Conservation (phyloP, 306 rosid species). For the Vicia sativa region DNA sequence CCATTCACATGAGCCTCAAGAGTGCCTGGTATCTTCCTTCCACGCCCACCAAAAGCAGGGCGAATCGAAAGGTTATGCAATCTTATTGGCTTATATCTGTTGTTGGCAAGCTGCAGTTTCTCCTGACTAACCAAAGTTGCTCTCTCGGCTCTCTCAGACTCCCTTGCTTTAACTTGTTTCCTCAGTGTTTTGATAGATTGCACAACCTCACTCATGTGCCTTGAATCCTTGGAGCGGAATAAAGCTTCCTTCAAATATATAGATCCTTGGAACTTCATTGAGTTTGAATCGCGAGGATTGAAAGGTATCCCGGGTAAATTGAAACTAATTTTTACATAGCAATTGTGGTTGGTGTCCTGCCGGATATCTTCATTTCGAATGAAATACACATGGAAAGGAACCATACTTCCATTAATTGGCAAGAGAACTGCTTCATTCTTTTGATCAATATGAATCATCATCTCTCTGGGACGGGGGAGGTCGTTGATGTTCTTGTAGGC, state of each 20-base stretch:
- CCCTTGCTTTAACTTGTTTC: constrained; percentile 82
- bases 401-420: constrained; percentile 93
- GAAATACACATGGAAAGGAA: constrained; percentile 92
- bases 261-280: constrained; percentile 71
- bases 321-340: constrained; percentile 73
- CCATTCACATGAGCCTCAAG: constrained; percentile 92
- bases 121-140: constrained; percentile 95
- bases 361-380: constrained; percentile 78
- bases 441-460: constrained; percentile 95
- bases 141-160: constrained; percentile 94
- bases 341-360: constrained; percentile 57
- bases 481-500: constrained; percentile 91
- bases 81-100: constrained; percentile 81
- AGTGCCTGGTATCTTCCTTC: constrained; percentile 84
- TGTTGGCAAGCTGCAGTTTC: constrained; percentile 85
- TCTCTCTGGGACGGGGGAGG: constrained; percentile 71
- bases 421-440: constrained; percentile 81
- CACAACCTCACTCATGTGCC: constrained; percentile 82
- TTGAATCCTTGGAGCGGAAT: constrained; percentile 87
- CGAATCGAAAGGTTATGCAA: constrained; percentile 89
- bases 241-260: constrained; percentile 89
- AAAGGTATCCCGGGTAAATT: constrained; percentile 91
- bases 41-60: constrained; percentile 91
- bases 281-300: constrained; percentile 71
- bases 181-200: constrained; percentile 83